Percentiles rank a stretch among this genome's conserved stretches.
Evolutionary conservation across 2,329 filamentous ascomycete species (phyloP).

Genomic region (Didymellaceae sp.): DNA sequence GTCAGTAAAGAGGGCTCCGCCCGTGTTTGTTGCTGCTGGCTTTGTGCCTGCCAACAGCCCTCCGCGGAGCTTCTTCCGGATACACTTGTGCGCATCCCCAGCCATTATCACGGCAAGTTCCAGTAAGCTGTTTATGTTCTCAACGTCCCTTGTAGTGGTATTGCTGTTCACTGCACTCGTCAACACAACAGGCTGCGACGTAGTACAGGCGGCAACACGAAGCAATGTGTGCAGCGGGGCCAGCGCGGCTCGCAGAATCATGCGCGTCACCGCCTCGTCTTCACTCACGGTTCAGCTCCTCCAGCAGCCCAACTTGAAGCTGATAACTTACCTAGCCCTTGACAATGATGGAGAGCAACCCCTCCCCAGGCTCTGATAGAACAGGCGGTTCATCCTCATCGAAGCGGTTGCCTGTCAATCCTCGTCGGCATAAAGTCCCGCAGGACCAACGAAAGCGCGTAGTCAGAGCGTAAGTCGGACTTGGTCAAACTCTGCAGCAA

Average conservation of each 20-base stretch:
- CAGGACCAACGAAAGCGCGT: constrained; percentile 22
- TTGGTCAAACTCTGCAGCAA: not conserved
- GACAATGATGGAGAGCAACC: not conserved
- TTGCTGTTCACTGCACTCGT: not conserved
- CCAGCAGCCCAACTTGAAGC: not conserved
- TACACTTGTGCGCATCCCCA: not conserved
- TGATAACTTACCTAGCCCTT: not conserved
- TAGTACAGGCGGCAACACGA: constrained; percentile 9
- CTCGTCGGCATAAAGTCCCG: constrained; percentile 22
- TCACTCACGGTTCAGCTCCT: constrained; percentile 1
- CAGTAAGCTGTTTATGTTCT: constrained; percentile 5
- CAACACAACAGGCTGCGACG: not conserved
- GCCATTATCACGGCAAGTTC: not conserved
- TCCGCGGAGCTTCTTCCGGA: constrained; percentile 9
- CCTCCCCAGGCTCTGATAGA: not conserved
- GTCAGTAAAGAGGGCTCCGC: not conserved
- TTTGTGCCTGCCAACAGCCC: not conserved
- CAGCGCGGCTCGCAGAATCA: constrained; percentile 6
- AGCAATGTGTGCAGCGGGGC: constrained; percentile 6
- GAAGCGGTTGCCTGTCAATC: constrained; percentile 23
- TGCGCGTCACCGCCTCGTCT: constrained; percentile 13
- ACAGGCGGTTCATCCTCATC: constrained; percentile 5
- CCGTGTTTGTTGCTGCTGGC: not conserved
- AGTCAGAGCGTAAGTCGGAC: constrained; percentile 19
- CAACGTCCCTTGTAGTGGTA: not conserved